A percentile compares a stretch with the other conserved stretches of the same genome.
Conservation (phyloP, 2,329 filamentous ascomycete genomes). For the Ampelomyces quisqualis region DNA sequence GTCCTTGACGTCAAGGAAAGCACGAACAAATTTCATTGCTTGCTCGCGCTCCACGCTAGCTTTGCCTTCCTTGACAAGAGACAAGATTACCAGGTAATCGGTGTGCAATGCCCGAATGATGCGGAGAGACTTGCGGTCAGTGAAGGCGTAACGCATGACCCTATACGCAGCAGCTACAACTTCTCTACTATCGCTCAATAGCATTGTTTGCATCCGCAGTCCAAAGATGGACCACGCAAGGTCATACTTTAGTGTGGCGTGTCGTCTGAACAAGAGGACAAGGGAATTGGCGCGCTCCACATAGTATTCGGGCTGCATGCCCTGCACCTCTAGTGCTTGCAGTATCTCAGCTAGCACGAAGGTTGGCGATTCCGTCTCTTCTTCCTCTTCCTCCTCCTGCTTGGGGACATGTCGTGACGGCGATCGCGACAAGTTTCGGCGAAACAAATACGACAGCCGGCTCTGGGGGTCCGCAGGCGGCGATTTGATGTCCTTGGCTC, state of each 20-base stretch:
- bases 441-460: constrained; percentile 60
- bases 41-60: constrained; percentile 97
- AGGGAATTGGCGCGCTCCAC: constrained; percentile 88
- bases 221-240: constrained; percentile 95
- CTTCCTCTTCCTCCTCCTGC: constrained; percentile 65
- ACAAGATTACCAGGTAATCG: constrained; percentile 88
- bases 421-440: constrained; percentile 56
- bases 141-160: constrained; percentile 90
- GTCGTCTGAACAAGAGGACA: constrained; percentile 92
- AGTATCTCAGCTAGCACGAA: constrained; percentile 87
- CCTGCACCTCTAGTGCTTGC: constrained; percentile 83
- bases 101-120: constrained; percentile 87
- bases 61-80: constrained; percentile 91
- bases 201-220: constrained; percentile 89
- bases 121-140: constrained; percentile 82
- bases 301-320: constrained; percentile 91
- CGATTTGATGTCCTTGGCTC: constrained; percentile 56
- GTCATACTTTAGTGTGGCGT: constrained; percentile 94
- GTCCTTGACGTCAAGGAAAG: constrained; percentile 93
- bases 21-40: constrained; percentile 91
- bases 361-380: constrained; percentile 79
- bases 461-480: constrained; percentile 51
- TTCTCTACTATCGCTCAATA: constrained; percentile 91
- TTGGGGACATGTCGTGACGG: constrained; percentile 49
- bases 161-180: constrained; percentile 93